Evolutionary conservation across 1,139 yeast genomes (phyloP).

Genomic region (Pneumocystis oryctolagi): DNA sequence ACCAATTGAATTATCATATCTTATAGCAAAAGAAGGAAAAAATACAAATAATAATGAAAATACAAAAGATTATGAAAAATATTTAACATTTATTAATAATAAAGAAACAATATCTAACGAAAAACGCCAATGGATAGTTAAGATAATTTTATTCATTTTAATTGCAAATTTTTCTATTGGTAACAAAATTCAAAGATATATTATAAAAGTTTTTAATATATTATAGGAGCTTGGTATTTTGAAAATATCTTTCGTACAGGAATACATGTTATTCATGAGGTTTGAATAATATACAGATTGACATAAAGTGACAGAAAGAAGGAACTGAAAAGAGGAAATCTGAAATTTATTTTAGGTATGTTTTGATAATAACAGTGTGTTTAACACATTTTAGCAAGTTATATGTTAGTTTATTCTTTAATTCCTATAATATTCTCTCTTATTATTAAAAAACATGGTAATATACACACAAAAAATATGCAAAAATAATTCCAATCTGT

Average conservation of each 20-base stretch:
- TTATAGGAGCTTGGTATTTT: not conserved
- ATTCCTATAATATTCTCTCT: not conserved
- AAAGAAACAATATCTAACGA: not conserved
- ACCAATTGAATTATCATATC: not conserved
- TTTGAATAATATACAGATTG: not conserved
- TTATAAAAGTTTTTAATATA: not conserved
- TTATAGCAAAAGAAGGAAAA: not conserved
- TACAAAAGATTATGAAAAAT: not conserved
- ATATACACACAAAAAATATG: not conserved
- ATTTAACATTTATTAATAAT: not conserved
- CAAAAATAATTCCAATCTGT: not conserved
- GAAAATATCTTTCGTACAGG: not conserved
- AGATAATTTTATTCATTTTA: not conserved
- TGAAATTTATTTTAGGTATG: not conserved
- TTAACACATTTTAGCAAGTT: not conserved
- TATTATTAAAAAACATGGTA: not conserved
- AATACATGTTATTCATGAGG: not conserved
- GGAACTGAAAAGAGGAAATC: not conserved
- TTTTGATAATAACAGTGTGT: not conserved
- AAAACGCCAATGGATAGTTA: not conserved
- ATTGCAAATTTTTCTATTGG: not conserved
- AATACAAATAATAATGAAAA: not conserved
- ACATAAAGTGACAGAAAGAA: not conserved
- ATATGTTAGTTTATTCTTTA: not conserved
- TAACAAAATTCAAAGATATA: not conserved